phyloP scores from a whole-genome alignment of 2,329 filamentous ascomycete species.

The Aspergillus phoenicis region DNA sequence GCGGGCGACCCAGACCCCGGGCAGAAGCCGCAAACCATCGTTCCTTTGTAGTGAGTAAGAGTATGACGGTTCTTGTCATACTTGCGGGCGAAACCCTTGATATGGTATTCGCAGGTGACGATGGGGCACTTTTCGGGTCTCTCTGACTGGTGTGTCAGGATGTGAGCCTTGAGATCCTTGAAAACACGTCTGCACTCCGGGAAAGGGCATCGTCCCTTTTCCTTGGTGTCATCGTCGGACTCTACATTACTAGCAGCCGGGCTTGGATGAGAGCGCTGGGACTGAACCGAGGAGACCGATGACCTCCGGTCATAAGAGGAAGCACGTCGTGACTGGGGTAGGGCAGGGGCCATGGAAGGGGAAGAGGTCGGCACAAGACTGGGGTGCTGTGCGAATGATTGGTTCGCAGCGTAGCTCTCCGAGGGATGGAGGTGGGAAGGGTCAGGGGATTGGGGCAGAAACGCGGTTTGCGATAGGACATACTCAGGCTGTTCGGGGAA shows the following conservation, averaged over 20 bases:
- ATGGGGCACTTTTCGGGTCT: constrained; percentile 94
- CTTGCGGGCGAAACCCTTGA: constrained; percentile 90
- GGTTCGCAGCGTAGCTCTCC: constrained; percentile 34
- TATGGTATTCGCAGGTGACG: constrained; percentile 85
- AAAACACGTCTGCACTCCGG: constrained; percentile 82
- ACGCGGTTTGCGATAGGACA: constrained; percentile 32
- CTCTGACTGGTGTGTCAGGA: constrained; percentile 90
- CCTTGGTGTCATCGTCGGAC: constrained; percentile 61
- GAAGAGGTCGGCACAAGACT: constrained; percentile 48
- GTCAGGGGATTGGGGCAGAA: constrained; percentile 39
- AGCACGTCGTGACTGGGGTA: constrained; percentile 52
- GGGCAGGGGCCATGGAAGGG: constrained; percentile 65
- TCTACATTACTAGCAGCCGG: constrained; percentile 63
- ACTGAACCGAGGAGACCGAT: constrained; percentile 72
- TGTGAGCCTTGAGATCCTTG: constrained; percentile 91
- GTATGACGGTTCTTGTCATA: constrained; percentile 97
- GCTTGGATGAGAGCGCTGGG: constrained; percentile 63
- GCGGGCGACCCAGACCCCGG: constrained; percentile 83
- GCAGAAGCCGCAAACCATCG: constrained; percentile 95
- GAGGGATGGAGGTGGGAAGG: constrained; percentile 37
- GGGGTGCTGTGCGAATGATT: constrained; percentile 29
- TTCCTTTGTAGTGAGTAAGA: constrained; percentile 93
- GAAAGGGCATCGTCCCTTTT: constrained; percentile 75
- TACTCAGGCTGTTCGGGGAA: constrained; percentile 39
- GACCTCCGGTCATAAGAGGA: constrained; percentile 59